A percentile compares a stretch with the other conserved stretches of the same genome.
These are phyloP conservation scores for Candida michaelii DNA, from an alignment of 805 yeast genomes.

Conservation along the genomic window DNA sequence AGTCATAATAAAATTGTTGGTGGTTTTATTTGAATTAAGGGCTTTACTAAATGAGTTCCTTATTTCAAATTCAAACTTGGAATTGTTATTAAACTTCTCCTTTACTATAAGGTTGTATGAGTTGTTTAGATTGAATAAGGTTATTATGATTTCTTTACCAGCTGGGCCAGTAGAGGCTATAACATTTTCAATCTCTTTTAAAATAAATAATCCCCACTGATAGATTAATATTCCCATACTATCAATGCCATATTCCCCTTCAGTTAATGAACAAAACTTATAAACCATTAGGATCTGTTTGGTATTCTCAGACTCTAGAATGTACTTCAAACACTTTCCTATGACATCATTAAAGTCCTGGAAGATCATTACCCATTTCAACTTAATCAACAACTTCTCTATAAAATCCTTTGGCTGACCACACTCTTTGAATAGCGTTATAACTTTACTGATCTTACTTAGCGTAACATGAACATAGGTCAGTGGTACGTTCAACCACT, in stretches of 20 bases:
- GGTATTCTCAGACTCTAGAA: conserved; percentile 15
- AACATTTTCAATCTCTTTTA: neutral
- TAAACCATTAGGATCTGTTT: conserved; percentile 19
- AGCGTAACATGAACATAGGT: conserved; percentile 17
- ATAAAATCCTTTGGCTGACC: conserved; percentile 19
- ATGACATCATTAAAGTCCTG: conserved; percentile 23
- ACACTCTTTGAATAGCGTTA: conserved; percentile 21
- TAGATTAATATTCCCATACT: conserved; percentile 20
- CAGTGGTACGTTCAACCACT: conserved; percentile 19
- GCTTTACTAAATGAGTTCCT: conserved; percentile 26
- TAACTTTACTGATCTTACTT: conserved; percentile 17
- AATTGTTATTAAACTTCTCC: conserved; percentile 16
- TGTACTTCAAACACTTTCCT: conserved; percentile 19
- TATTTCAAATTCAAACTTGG: conserved; percentile 30
- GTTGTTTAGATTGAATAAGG: conserved; percentile 3
- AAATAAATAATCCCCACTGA: conserved; percentile 26
- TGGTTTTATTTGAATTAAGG: conserved; percentile 16
- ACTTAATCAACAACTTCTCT: conserved; percentile 18
- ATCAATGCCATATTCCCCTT: conserved; percentile 21
- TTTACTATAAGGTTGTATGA: conserved; percentile 5
- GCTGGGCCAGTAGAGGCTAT: neutral
- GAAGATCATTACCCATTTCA: conserved; percentile 34
- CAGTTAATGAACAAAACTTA: conserved; percentile 20
- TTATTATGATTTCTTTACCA: conserved; percentile 1
- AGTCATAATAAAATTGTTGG: conserved; percentile 18